Evolutionary conservation across 163 green algal species (phyloP), one percentile per base, ranked within the genome.

Genomic region (Scenedesmus sp.): DNA sequence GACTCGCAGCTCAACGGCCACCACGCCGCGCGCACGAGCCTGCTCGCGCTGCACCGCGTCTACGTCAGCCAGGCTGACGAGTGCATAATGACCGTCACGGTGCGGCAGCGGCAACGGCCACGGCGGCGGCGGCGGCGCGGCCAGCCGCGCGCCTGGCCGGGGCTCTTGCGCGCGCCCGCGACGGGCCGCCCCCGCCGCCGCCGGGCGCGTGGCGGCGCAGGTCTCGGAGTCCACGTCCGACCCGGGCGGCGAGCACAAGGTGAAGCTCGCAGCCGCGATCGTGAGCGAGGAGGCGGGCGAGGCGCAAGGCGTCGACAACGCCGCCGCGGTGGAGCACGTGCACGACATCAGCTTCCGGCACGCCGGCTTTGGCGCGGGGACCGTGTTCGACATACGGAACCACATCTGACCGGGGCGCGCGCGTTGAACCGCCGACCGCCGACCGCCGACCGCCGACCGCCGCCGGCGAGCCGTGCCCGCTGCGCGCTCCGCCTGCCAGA

Each of bases 291-390:
- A 82, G 71, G 50, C 81, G 22, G 81, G 81, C 36, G 33, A 79
- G 67, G 20, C 58, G 4, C 53, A 29, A 24, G 73, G 70, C 44
- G 18, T 60, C 14, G 60, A 83, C 39, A 86, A 83, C 48, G 5
- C 71, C 11, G 44, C 39, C n/a, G 81, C 81, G n/a, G 81, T 86
- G 28, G 81, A 86, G 62, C 78, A 86, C 54, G 81, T 86, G 24
- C 65, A 80, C 53, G 81, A 86, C 45, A 83, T 86, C 26, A 78
- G 60, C 53, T 70, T 78, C 50, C 36, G 74, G 50, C 73, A 73
- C 31, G n/a, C 45, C n/a, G 74, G 60, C 1, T 54, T 51, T 24
- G 51, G 73, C 6, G 24, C 47, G 28, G 33, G 54, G 44, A 33
- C 29, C 24, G 78, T 81, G 1, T 86, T 86, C 57, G 67, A 86